phyloP scores from a whole-genome alignment of 371 early-diverging fungal genomes.

The Mucor indicus region DNA sequence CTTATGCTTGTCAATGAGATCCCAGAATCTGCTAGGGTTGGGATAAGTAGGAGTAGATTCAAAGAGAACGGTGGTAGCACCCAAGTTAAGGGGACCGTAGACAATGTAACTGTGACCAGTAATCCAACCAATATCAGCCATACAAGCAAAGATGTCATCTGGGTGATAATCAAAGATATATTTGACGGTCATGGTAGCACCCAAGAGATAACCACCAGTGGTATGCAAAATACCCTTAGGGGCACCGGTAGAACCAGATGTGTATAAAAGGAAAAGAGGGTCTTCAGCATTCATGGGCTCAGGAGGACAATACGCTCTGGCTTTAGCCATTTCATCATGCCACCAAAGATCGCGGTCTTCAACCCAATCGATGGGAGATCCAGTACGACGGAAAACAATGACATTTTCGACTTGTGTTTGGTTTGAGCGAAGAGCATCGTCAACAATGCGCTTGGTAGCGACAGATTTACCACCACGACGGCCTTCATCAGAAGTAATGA shows the following conservation, averaged over 20 bases:
- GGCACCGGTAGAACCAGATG: conserved; percentile 92
- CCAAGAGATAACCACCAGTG: conserved; percentile 93
- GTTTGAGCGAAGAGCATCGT: conserved; percentile 70
- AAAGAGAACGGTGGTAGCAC: conserved; percentile 90
- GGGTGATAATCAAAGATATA: conserved; percentile 88
- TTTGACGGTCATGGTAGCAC: conserved; percentile 82
- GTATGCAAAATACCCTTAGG: conserved; percentile 94
- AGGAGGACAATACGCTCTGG: conserved; percentile 78
- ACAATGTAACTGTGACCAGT: conserved; percentile 70
- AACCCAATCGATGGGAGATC: conserved; percentile 67
- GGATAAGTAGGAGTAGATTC: conserved; percentile 91
- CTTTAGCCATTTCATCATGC: conserved; percentile 76
- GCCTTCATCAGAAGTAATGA: conserved; percentile 86
- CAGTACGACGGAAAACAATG: conserved; percentile 88
- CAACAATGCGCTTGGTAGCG: conserved; percentile 87
- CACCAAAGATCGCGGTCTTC: conserved; percentile 83
- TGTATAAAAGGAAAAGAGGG: conserved; percentile 96
- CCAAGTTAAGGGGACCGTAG: conserved; percentile 91
- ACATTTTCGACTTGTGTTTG: conserved; percentile 80
- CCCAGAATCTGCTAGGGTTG: conserved; percentile 78
- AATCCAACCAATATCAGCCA: conserved; percentile 77
- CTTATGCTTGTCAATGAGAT: conserved; percentile 78
- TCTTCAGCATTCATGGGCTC: conserved; percentile 89
- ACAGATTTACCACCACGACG: conserved; percentile 89
- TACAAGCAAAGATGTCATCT: conserved; percentile 82